Evolutionary conservation across 305 asterid species (phyloP).

Genomic region (Fraxinus greggii): DNA sequence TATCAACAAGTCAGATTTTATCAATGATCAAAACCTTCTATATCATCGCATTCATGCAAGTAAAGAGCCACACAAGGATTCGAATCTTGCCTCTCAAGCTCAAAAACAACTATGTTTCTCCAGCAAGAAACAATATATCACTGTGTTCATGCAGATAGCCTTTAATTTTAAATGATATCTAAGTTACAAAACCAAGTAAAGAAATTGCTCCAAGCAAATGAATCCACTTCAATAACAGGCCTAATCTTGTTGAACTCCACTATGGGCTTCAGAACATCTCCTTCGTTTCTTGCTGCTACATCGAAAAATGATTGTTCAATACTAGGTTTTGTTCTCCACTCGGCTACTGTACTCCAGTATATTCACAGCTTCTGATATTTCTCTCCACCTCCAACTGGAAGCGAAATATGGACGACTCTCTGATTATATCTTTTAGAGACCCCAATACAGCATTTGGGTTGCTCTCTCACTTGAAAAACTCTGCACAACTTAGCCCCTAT

Average conservation of each 20-base stretch:
- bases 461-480: constrained; percentile 33
- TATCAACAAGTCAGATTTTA: too few relatives aligned
- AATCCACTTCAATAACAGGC: constrained; percentile 47
- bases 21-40: background rate
- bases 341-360: constrained; percentile 66
- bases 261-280: constrained; percentile 50
- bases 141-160: background rate
- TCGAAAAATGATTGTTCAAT: constrained; percentile 57
- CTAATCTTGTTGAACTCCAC: constrained; percentile 43
- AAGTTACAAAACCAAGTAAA: background rate
- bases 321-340: constrained; percentile 77
- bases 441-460: constrained; percentile 27
- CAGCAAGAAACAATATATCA: background rate
- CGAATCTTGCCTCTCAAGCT: background rate
- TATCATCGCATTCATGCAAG: background rate
- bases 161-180: background rate
- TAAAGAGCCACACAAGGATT: background rate
- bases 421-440: constrained; percentile 43
- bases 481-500: constrained; percentile 28
- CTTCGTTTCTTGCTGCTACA: constrained; percentile 58
- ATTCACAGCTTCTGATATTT: constrained; percentile 44
- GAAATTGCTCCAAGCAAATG: constrained; percentile 65
- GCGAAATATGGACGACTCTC: constrained; percentile 47
- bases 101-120: background rate
- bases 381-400: constrained; percentile 67